A percentile compares a stretch with the other conserved stretches of the same genome.
phyloP scores from a whole-genome alignment of 2,329 filamentous ascomycete species.

The Xylaria sp. region DNA sequence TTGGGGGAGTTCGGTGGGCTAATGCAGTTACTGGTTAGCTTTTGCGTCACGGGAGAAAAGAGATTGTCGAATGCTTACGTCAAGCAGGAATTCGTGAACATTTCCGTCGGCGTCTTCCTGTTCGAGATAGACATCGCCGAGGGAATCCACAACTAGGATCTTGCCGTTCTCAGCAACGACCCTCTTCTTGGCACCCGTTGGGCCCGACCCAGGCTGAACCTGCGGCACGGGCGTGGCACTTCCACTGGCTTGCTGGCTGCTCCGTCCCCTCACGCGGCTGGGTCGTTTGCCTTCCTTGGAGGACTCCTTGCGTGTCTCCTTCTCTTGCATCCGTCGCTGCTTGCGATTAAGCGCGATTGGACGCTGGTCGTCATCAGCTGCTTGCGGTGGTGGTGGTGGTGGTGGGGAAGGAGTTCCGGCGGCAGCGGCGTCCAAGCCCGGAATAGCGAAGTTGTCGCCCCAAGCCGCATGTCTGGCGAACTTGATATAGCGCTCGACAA shows the following conservation, averaged over 20 bases:
- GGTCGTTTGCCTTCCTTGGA: conserved; percentile 62
- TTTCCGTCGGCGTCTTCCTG: conserved; percentile 89
- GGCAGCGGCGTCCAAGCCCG: conserved; percentile 66
- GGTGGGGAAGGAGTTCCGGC: conserved; percentile 56
- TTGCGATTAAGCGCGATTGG: conserved; percentile 78
- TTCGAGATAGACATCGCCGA: conserved; percentile 94
- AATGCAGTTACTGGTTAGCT: conserved; percentile 26
- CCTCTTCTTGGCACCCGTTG: conserved; percentile 82
- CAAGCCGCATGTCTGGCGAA: conserved; percentile 89
- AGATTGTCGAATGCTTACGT: conserved; percentile 67
- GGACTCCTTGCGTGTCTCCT: conserved; percentile 78
- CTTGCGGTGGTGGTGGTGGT: conserved; percentile 54
- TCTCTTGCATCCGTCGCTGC: conserved; percentile 89
- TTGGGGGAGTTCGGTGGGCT: conserved; percentile 81
- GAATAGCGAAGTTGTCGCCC: conserved; percentile 82
- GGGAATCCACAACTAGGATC: conserved; percentile 88
- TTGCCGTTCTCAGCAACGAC: conserved; percentile 96
- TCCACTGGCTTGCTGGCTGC: conserved; percentile 54
- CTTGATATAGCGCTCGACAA: conserved; percentile 89
- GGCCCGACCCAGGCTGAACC: conserved; percentile 62
- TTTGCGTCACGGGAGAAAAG: neutral
- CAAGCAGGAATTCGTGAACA: conserved; percentile 83
- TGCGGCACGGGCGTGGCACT: conserved; percentile 65
- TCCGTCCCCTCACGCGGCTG: conserved; percentile 51
- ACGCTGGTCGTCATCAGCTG: conserved; percentile 61